Base-by-base conservation (phyloP, 2,329 filamentous ascomycete species). In the Parafenestella ontariensis region DNA sequence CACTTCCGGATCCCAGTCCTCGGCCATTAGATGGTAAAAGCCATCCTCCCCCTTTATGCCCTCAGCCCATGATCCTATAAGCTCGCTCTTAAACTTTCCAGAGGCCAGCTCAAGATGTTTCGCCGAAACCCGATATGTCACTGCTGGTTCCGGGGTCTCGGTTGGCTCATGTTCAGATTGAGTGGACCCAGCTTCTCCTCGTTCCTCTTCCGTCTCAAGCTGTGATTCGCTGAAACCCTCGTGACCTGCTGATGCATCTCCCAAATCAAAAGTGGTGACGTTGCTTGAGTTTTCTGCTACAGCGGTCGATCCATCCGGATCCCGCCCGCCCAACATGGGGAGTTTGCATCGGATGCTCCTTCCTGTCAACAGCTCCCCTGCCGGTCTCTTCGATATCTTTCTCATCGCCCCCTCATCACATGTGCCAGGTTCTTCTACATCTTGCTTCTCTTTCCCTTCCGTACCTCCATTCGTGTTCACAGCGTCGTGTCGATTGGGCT, bases 1-100 rank as follows among this genome's bases (percentile, higher is more conserved):
- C 0, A 78, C 78, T n/a, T 75, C 67, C 3, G 71, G 62, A 45
- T 81, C 71, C 62, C 57, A 65, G 68, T 55, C 47, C 23, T 41
- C 21, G 17, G 48, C 44, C 3, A 39, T 17, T 2, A 58, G 9
- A 20, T 59, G 46, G 20, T 49, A 52, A 10, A 50, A 29, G 15
- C 52, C 56, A 41, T 54, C 40, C 1, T 52, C 10, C 5, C 39
- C 41, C 31, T 56, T 41, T 3, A 11, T 8, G 8, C 13, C 21
- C 2, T 46, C 40, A 11, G 9, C 31, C 26, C 34, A 53, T 5
- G 41, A 21, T 20, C 34, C 34, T 20, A 15, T 24, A 1, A 56
- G 4, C 5, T 49, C 54, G 13, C 9, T 46, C 17, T 13, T 44
- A 24, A 56, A 56, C 13, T 46, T 46, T 11, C 49, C 45, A 1